These are phyloP conservation scores for Hyphodiscus sp. DNA, from an alignment of 2,329 filamentous ascomycete species.

Conservation along the genomic window DNA sequence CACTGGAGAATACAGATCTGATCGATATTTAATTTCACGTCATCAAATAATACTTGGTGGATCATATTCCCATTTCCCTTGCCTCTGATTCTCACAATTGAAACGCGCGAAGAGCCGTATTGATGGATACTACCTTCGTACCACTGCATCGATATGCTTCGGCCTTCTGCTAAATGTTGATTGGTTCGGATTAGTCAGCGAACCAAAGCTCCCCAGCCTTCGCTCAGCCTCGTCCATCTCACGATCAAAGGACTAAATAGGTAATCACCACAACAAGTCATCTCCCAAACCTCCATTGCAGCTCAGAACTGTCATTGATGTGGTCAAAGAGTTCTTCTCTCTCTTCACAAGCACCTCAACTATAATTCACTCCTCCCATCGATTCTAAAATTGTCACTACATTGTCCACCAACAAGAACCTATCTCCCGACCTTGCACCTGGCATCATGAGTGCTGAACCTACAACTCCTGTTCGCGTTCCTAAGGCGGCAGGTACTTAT, in stretches of 20 bases:
- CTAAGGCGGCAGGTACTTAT: constrained; percentile 48
- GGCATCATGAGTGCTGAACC: constrained; percentile 22
- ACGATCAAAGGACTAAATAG: not conserved
- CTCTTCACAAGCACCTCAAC: not conserved
- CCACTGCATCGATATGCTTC: not conserved
- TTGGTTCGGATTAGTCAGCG: not conserved
- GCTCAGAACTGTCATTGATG: too few relatives aligned
- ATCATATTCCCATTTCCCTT: too few relatives aligned
- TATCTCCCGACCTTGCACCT: not conserved
- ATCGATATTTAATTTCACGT: too few relatives aligned
- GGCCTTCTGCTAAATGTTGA: not conserved
- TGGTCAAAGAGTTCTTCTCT: too few relatives aligned
- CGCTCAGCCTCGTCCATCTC: not conserved
- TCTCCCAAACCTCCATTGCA: too few relatives aligned
- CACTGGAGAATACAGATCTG: too few relatives aligned
- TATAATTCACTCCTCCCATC: not conserved
- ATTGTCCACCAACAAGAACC: not conserved
- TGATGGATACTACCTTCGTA: not conserved
- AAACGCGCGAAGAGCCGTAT: not conserved
- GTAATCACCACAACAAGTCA: not conserved
- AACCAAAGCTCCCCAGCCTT: not conserved
- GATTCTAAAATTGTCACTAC: not conserved
- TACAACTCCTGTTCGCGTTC: constrained; percentile 52
- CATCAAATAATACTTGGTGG: too few relatives aligned
- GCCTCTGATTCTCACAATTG: too few relatives aligned